These are phyloP conservation scores for Musa balbisiana DNA, from an alignment of 202 grass and related monocot genomes.

Conservation along the genomic window DNA sequence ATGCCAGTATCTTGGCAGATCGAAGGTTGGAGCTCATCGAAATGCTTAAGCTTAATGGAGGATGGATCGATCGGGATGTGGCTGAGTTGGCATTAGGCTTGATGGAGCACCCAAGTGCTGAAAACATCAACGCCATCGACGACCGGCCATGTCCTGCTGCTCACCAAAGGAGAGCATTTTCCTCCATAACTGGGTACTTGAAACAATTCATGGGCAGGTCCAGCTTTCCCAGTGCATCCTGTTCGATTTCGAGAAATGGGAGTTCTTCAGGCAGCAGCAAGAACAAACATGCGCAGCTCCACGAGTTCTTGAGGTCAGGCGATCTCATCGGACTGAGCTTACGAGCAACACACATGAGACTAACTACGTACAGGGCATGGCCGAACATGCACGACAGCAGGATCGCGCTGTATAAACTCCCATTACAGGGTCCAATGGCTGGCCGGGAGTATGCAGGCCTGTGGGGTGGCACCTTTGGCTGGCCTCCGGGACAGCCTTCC, in stretches of 20 bases:
- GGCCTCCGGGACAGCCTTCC: slow-evolving; percentile 42
- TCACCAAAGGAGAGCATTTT: slow-evolving; percentile 44
- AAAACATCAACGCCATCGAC: slow-evolving; percentile 11
- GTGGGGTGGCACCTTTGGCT: slow-evolving; percentile 86
- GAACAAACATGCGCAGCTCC: slow-evolving; percentile 42
- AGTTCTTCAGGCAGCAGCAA: slow-evolving; percentile 18
- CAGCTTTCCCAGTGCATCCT: slow-evolving; percentile 14
- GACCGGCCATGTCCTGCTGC: background rate
- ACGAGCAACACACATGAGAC: slow-evolving; percentile 35
- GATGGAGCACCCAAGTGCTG: background rate
- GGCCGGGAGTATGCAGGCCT: slow-evolving; percentile 57
- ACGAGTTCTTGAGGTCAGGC: slow-evolving; percentile 41
- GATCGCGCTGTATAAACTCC: slow-evolving; percentile 74
- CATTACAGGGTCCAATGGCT: slow-evolving; percentile 24
- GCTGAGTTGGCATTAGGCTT: slow-evolving; percentile 28
- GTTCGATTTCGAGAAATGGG: slow-evolving; percentile 7
- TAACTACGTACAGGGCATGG: slow-evolving; percentile 54
- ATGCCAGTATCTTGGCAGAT: slow-evolving; percentile 40
- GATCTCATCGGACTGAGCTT: slow-evolving; percentile 46
- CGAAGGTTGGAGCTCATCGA: slow-evolving; percentile 53
- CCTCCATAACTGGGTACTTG: slow-evolving; percentile 35
- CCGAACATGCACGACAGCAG: slow-evolving; percentile 64
- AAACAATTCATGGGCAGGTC: slow-evolving; percentile 51
- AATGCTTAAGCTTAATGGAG: slow-evolving; percentile 38
- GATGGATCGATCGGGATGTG: slow-evolving; percentile 29